Evolutionary conservation across 2,329 filamentous ascomycete genomes (phyloP), one percentile per base, ranked within the genome.

Genomic region (Nigrospora osmanthi): DNA sequence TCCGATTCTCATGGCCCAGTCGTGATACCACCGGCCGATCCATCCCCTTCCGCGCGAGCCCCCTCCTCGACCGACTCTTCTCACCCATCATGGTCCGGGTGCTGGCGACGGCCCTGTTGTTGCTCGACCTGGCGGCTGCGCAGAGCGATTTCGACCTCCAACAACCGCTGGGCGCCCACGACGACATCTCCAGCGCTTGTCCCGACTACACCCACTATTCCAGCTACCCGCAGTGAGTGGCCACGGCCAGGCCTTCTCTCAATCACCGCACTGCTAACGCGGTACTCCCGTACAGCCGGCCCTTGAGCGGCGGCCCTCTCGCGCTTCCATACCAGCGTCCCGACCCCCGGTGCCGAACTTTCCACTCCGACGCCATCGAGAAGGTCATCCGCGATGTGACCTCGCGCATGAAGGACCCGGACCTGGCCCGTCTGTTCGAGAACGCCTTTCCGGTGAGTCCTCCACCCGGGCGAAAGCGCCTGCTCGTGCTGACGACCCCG

Each of bases 381-480:
- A 76, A 86, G 57, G 86, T 96, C 42, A 96, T 98, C 50, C 64
- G 80, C 30, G 82, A 96, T 54, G 74, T 98, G 53, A 93, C 85
- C 6, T 75, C 78, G 28, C 83, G 80, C 43, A 86, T 98, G 69
- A 75, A 83, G 47, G 85, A 97, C 57, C 84, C 85, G 14, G 93
- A 97, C 56, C 78, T 98, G 12, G 91, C 91, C 4, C 82, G 90
- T 23, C 72, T 98, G 11, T 98, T 98, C 61, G 89, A 95, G 61
- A 98, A 98, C 60, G 83, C 91, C 2, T 97, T 94, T 52, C 91
- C 91, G 5, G 59, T 62, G 36, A 55, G 59, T 58, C 16, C 4
- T 10, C 11, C 42, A 19, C 6, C 30, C 10, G 19, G 32, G 13
- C 33, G 28, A 11, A 17, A 10, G 12, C 17, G 15, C 4, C 13